phyloP scores from a whole-genome alignment of 805 yeast species.

The Wickerhamomyces xylosicus region DNA sequence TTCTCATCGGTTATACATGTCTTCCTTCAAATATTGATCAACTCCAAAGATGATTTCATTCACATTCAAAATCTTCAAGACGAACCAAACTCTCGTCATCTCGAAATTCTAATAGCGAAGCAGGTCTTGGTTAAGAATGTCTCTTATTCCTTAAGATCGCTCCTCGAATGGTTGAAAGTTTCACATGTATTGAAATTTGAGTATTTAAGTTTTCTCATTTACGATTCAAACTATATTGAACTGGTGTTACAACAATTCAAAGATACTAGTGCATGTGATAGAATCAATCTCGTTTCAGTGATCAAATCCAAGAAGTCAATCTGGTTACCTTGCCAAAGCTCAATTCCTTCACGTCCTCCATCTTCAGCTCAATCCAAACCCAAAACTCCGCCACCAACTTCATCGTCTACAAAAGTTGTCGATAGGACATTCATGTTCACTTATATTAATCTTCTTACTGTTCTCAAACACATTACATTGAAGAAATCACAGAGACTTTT shows the following conservation, averaged over 20 bases:
- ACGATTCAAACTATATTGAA: slow-evolving; percentile 54
- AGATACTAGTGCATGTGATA: slow-evolving; percentile 18
- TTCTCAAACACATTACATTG: slow-evolving; percentile 47
- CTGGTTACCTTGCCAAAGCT: no score
- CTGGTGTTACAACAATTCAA: slow-evolving; percentile 12
- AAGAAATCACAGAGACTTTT: slow-evolving; percentile 66
- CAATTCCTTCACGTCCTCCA: not conserved
- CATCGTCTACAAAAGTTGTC: not conserved
- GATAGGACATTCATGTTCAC: slow-evolving; percentile 33
- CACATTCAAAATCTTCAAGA: slow-evolving; percentile 22
- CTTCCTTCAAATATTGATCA: slow-evolving; percentile 49
- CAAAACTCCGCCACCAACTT: no score
- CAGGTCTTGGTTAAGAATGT: slow-evolving; percentile 54
- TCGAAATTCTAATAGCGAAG: slow-evolving; percentile 35
- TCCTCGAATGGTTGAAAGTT: slow-evolving; percentile 70
- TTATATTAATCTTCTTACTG: slow-evolving; percentile 39
- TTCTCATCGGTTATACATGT: slow-evolving; percentile 59
- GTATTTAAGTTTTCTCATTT: slow-evolving; percentile 57
- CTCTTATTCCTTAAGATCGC: slow-evolving; percentile 37
- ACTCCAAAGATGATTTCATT: slow-evolving; percentile 4
- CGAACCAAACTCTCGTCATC: no score
- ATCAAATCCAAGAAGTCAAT: slow-evolving; percentile 11
- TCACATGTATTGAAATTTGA: slow-evolving; percentile 76
- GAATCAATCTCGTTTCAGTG: slow-evolving; percentile 12
- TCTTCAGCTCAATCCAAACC: no score